Conservation (phyloP, 345 rosid species). For the Eucalyptus tenuipes region DNA sequence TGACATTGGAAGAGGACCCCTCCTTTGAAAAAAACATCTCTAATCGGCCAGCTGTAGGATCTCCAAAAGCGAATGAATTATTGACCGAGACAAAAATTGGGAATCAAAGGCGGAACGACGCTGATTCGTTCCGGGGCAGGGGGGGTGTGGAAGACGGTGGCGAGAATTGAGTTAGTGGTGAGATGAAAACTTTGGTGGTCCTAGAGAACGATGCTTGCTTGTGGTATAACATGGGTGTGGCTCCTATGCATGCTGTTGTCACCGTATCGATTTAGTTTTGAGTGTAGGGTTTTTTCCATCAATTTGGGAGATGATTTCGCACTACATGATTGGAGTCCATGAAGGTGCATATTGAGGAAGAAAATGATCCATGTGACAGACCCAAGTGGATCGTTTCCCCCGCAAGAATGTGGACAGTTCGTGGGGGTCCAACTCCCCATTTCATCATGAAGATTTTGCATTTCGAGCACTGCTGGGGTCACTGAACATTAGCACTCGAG, state of each 20-base stretch:
- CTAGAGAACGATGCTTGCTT: background rate
- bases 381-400: background rate
- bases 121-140: background rate
- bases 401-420: background rate
- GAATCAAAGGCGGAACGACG: background rate
- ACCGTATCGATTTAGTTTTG: background rate
- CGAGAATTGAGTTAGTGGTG: background rate
- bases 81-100: background rate
- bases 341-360: background rate
- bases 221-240: background rate
- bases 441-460: background rate
- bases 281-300: background rate
- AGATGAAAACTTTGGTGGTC: background rate
- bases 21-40: background rate
- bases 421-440: background rate
- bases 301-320: background rate
- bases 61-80: constrained; percentile 34
- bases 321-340: background rate
- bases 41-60: constrained; percentile 34
- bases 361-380: background rate
- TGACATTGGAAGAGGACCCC: background rate
- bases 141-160: background rate
- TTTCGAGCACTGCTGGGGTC: background rate
- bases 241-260: background rate
- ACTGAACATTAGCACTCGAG: background rate